Percentiles rank a stretch among this genome's conserved stretches.
phyloP scores from a whole-genome alignment of 225 moss, liverwort and hornwort species.

The Bryoerythrophyllum caledonicum region DNA sequence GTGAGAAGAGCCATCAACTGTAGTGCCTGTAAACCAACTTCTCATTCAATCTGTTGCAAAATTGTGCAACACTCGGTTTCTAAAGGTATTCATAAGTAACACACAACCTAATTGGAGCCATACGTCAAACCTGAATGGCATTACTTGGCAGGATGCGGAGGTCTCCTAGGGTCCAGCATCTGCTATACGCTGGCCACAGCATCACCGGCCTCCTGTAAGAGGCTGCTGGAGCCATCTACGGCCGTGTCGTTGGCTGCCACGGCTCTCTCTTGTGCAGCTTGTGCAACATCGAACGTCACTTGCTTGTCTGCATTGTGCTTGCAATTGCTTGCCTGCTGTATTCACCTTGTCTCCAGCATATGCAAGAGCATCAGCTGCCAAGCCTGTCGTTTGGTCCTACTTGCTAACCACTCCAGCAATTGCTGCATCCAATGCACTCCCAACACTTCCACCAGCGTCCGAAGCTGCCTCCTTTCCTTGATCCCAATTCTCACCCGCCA shows the following conservation, averaged over 20 bases:
- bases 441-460: neutral
- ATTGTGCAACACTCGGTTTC: too few species aligned
- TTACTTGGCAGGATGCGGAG: neutral
- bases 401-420: neutral
- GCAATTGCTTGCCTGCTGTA: too few species aligned
- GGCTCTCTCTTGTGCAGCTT: neutral
- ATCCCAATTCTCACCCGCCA: neutral
- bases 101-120: neutral
- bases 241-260: neutral
- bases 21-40: too few species aligned
- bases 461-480: neutral
- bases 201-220: constrained; percentile 1
- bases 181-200: neutral
- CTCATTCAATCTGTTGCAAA: too few species aligned
- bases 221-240: neutral
- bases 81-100: too few species aligned
- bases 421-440: neutral
- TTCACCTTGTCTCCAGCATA: neutral
- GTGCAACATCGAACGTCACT: neutral
- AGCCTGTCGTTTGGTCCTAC: neutral
- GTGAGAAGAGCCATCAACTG: too few species aligned
- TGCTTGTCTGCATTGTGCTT: too few species aligned
- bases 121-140: neutral
- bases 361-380: constrained; percentile 5
- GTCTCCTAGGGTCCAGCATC: neutral